These are phyloP conservation scores for Globisporangium alternatum DNA, from an alignment of 352 stramenopile genomes.

Conservation along the genomic window DNA sequence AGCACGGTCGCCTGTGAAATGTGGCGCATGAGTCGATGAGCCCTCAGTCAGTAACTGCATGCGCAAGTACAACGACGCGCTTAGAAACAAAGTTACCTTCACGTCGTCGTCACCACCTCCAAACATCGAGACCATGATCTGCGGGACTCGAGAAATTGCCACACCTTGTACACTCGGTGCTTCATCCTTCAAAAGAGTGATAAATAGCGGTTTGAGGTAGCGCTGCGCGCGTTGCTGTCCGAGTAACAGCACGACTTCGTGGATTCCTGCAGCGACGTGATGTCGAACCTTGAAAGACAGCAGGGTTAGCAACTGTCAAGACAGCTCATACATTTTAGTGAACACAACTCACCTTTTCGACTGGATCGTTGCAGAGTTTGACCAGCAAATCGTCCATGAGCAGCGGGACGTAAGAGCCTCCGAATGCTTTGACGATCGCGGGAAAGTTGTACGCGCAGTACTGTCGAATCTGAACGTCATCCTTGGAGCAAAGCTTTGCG, in stretches of 20 bases:
- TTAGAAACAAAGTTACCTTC: slow-evolving; percentile 40
- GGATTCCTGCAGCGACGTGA: slow-evolving; percentile 65
- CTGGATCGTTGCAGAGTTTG: slow-evolving; percentile 51
- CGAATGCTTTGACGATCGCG: slow-evolving; percentile 72
- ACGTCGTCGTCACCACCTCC: slow-evolving; percentile 57
- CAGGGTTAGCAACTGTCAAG: neutral
- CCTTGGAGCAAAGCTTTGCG: slow-evolving; percentile 48
- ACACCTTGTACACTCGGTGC: slow-evolving; percentile 56
- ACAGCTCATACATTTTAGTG: neutral
- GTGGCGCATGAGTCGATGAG: neutral
- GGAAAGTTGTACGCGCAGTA: slow-evolving; percentile 80
- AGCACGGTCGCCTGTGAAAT: slow-evolving; percentile 36
- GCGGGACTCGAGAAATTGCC: slow-evolving; percentile 47
- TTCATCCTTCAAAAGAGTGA: slow-evolving; percentile 68
- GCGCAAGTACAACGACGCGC: neutral
- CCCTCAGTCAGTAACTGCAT: neutral
- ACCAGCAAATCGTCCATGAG: slow-evolving; percentile 74
- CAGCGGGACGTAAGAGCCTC: slow-evolving; percentile 41
- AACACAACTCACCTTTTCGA: slow-evolving; percentile 35
- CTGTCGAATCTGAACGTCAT: slow-evolving; percentile 60
- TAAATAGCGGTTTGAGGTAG: slow-evolving; percentile 58
- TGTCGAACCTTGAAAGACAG: slow-evolving; percentile 41
- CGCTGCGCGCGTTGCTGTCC: slow-evolving; percentile 54
- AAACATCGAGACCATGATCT: slow-evolving; percentile 51
- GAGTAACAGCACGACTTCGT: slow-evolving; percentile 66